Evolutionary conservation across 345 rosid genomes (phyloP).

Genomic region (Cardiospermum halicacabum): DNA sequence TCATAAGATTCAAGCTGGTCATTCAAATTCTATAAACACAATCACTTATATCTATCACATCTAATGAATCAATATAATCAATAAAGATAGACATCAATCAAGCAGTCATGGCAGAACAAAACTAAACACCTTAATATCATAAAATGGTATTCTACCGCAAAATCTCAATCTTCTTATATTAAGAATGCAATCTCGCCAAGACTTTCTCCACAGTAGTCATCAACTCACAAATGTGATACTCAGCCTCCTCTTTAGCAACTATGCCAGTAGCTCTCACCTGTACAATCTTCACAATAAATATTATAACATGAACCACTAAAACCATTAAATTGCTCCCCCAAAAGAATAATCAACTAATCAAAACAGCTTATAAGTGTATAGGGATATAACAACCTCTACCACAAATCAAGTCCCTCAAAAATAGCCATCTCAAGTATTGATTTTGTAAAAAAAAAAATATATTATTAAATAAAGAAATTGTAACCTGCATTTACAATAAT

Average conservation of each 20-base stretch:
- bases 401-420: too few species aligned
- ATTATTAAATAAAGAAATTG: too few species aligned
- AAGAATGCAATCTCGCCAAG: constrained; percentile 20
- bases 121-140: constrained; percentile 49
- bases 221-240: constrained; percentile 43
- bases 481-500: too few species aligned
- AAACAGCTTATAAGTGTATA: too few species aligned
- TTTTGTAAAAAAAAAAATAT: too few species aligned
- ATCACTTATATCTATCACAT: too few species aligned
- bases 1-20: too few species aligned
- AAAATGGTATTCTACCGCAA: constrained; percentile 61
- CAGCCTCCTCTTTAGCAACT: constrained; percentile 75
- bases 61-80: too few species aligned
- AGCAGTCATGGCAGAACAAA: background rate
- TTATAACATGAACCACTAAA: constrained; percentile 7
- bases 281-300: constrained; percentile 7
- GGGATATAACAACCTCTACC: constrained; percentile 49
- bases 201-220: constrained; percentile 36
- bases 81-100: background rate
- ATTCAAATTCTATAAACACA: too few species aligned
- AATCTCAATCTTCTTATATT: constrained; percentile 27
- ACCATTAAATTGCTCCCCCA: constrained; percentile 3
- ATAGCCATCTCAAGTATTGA: too few species aligned
- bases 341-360: constrained; percentile 1
- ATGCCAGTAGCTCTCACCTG: constrained; percentile 61